A percentile compares a stretch with the other conserved stretches of the same genome.
Conservation (phyloP, 78 protist genomes). For the Protostelium mycophagum region DNA sequence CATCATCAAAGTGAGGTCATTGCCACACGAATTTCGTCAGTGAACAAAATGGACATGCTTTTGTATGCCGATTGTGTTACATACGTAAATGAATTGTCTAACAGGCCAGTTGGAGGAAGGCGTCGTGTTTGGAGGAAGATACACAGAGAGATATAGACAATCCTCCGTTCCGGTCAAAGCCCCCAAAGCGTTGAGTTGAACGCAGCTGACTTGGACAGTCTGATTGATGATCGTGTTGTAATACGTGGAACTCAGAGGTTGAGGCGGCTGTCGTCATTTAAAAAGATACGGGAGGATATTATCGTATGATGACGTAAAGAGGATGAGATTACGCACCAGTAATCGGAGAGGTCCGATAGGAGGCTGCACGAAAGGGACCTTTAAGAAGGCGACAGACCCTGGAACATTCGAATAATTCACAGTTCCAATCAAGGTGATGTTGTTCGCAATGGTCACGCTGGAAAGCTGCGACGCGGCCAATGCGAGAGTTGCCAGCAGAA, state of each 20-base stretch:
- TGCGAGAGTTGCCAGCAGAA: too few relatives aligned
- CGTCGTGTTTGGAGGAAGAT: slow-evolving; percentile 20
- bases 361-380: slow-evolving; percentile 60
- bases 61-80: too few relatives aligned
- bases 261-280: neutral
- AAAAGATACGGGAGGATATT: neutral
- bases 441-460: too few relatives aligned
- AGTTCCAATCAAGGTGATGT: too few relatives aligned
- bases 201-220: neutral
- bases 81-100: slow-evolving; percentile 9
- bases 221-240: slow-evolving; percentile 1
- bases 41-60: too few relatives aligned
- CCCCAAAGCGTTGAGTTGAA: too few relatives aligned
- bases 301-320: neutral
- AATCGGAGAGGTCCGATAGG: slow-evolving; percentile 63
- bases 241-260: neutral
- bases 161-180: slow-evolving; percentile 40
- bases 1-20: too few relatives aligned
- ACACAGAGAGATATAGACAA: slow-evolving; percentile 63
- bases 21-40: too few relatives aligned
- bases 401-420: too few relatives aligned
- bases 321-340: slow-evolving; percentile 26
- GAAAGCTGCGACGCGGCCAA: too few relatives aligned
- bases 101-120: slow-evolving; percentile 33
- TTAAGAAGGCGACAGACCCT: neutral